These are phyloP conservation scores for Takashimella koratensis DNA, from an alignment of 1,284 basidiomycete species.

Conservation along the genomic window DNA sequence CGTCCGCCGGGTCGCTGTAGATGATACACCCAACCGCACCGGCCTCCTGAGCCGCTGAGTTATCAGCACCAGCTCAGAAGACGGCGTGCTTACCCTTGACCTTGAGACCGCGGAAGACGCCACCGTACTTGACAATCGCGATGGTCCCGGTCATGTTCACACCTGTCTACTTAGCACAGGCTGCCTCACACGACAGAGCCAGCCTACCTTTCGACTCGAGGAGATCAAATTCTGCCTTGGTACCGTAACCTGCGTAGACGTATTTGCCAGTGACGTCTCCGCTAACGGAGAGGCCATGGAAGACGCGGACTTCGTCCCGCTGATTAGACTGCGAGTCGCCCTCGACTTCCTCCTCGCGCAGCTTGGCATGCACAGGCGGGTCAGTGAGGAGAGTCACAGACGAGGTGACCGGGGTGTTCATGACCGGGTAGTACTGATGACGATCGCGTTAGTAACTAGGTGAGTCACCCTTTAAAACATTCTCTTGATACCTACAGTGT, in stretches of 20 bases:
- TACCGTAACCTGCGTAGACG: constrained; percentile 78
- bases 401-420: constrained; percentile 68
- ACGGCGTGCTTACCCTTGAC: constrained; percentile 31
- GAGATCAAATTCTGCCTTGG: constrained; percentile 69
- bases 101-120: constrained; percentile 72
- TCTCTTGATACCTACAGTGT: constrained; percentile 39
- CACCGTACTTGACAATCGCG: constrained; percentile 78
- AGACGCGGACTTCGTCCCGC: constrained; percentile 50
- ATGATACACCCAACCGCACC: constrained; percentile 65
- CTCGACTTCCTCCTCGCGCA: constrained; percentile 49
- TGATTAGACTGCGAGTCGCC: constrained; percentile 50
- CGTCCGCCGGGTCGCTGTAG: constrained; percentile 85
- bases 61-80: constrained; percentile 52
- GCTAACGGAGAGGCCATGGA: constrained; percentile 43
- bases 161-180: constrained; percentile 49
- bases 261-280: constrained; percentile 59
- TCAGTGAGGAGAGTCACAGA: constrained; percentile 38
- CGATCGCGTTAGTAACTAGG: too few relatives aligned
- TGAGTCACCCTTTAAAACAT: too few relatives aligned
- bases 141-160: constrained; percentile 74
- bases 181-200: not conserved
- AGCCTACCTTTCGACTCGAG: constrained; percentile 53
- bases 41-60: constrained; percentile 75
- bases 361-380: constrained; percentile 50
- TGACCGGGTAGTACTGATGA: constrained; percentile 69